These are phyloP conservation scores for Kwoniella europaea DNA, from an alignment of 768 basidiomycete genomes.

Conservation along the genomic window DNA sequence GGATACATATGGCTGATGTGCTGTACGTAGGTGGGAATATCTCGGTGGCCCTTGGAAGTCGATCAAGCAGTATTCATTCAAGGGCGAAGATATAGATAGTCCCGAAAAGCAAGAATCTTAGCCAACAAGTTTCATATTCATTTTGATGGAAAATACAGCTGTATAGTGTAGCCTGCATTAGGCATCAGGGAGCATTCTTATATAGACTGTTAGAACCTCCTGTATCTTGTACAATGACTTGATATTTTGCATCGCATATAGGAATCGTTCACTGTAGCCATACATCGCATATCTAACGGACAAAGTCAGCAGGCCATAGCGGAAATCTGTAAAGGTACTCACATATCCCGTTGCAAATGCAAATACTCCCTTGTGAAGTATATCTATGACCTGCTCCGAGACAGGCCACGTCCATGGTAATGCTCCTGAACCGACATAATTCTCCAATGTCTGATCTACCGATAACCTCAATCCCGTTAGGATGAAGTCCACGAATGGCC, in stretches of 20 bases:
- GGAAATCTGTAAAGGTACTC: constrained; percentile 1
- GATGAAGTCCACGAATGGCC: constrained; percentile 26
- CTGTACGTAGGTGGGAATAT: constrained; percentile 43
- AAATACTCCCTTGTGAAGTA: constrained; percentile 31
- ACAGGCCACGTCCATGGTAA: constrained; percentile 37
- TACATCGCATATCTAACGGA: constrained; percentile 6
- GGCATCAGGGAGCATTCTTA: neutral
- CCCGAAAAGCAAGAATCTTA: neutral
- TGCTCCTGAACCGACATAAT: constrained; percentile 26
- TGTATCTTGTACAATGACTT: neutral
- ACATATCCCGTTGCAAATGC: constrained; percentile 35
- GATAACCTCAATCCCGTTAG: constrained; percentile 26
- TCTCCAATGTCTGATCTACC: constrained; percentile 35
- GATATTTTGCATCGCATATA: neutral
- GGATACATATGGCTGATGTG: neutral
- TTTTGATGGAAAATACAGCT: neutral
- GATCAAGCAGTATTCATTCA: constrained; percentile 39
- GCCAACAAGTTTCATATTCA: neutral
- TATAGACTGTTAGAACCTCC: neutral
- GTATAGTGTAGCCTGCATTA: neutral
- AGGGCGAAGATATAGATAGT: constrained; percentile 13
- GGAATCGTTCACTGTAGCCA: constrained; percentile 6
- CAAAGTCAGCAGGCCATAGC: neutral
- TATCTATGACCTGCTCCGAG: constrained; percentile 31
- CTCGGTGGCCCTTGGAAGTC: constrained; percentile 47